Evolutionary conservation across 306 rosid species (phyloP), one percentile per base, ranked within the genome.

Genomic region (Oxytropis ochrocephala): DNA sequence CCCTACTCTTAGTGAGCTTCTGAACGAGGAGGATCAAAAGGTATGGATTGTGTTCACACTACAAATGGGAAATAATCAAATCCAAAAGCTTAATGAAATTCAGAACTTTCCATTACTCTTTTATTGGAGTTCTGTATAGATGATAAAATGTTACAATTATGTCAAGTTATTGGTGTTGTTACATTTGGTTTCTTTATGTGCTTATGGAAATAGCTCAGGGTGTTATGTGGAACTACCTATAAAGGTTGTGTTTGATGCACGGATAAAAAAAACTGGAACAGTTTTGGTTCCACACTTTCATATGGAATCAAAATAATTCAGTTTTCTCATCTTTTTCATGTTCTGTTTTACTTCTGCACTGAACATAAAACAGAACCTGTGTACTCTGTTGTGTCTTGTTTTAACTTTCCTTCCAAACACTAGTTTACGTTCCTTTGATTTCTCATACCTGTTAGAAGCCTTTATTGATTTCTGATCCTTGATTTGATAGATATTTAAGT

Each of bases 401-500:
- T 35, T 59, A 16, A 36, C 10, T 11, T 35, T n/a, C 67, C 17
- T 60, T 38, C 50, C n/a, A 4, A 17, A 60, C 19, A 42, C n/a
- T 41, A 30, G 48, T 17, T 14, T 74, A 7, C 36, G 8, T 62
- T 64, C n/a, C 38, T 42, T 61, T 72, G 35, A 29, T 42, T 50
- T 4, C n/a, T 65, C 5, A 24, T 42, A 49, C 56, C 27, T 38
- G 14, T 33, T 56, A 42, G 27, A 30, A 64, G 67, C 16, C 65
- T 16, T 47, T 50, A 11, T 41, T 80, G 64, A 17, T 71, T 19
- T 0, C 29, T 33, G 41, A 32, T 41, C 41, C 47, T 59, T 33
- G 56, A 30, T 63, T 73, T 70, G 52, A 59, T 84, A 90, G 98
- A 81, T 93, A 72, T 93, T 93, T 82, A 93, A 86, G 87, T 79